A percentile compares a stretch with the other conserved stretches of the same genome.
These are phyloP conservation scores for Hypoxylon sp. DNA, from an alignment of 2,329 filamentous ascomycete species.

Conservation along the genomic window DNA sequence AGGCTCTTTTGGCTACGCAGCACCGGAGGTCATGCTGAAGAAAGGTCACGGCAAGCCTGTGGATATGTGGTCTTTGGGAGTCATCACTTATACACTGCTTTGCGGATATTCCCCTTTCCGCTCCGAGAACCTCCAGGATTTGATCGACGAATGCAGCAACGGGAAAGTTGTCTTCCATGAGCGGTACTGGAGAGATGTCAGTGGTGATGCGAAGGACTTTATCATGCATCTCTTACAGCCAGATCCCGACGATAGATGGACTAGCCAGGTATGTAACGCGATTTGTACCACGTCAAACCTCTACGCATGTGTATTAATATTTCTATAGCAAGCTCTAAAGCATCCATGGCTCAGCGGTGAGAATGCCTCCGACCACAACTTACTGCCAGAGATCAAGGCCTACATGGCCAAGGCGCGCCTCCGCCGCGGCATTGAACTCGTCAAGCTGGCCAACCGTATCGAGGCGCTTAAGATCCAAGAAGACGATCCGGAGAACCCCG, in stretches of 20 bases:
- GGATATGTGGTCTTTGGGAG: conserved; percentile 99
- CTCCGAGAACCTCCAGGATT: conserved; percentile 90
- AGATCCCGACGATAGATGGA: conserved; percentile 81
- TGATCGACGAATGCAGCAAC: conserved; percentile 93
- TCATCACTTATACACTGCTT: conserved; percentile 97
- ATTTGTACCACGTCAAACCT: conserved; percentile 13
- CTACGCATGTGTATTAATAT: conserved; percentile 6
- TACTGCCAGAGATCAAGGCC: conserved; percentile 95
- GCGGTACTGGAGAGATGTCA: conserved; percentile 98
- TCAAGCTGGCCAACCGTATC: conserved; percentile 96
- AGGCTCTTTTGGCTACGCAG: conserved; percentile 97
- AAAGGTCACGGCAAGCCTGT: conserved; percentile 97
- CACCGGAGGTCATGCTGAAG: conserved; percentile 98
- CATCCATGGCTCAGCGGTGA: conserved; percentile 93
- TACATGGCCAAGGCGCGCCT: conserved; percentile 94
- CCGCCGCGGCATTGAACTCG: conserved; percentile 92
- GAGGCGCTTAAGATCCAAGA: conserved; percentile 94
- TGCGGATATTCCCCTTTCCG: conserved; percentile 99
- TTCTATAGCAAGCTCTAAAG: conserved; percentile 76
- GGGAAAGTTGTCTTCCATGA: conserved; percentile 94
- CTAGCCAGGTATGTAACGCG: conserved; percentile 75
- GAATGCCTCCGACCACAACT: conserved; percentile 94
- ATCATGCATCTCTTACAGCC: conserved; percentile 86
- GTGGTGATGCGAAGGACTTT: conserved; percentile 94
- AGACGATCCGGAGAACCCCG: conserved; percentile 82